Evolutionary conservation across 2,329 filamentous ascomycete genomes (phyloP), one percentile per base, ranked within the genome.

Genomic region (Fusarium marasasianum): DNA sequence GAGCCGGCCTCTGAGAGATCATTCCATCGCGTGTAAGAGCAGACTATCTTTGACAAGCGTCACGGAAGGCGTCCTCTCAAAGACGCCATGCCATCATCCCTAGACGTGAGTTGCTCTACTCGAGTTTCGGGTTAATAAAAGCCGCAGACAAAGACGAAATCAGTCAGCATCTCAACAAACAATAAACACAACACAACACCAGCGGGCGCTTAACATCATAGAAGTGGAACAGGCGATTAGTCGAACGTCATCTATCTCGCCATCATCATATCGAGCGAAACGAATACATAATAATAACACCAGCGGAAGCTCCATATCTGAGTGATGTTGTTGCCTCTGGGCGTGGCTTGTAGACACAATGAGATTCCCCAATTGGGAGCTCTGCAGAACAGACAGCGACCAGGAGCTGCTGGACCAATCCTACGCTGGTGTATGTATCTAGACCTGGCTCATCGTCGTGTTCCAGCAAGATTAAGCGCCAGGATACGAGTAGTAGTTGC

Each of bases 391-490:
- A 53, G 61, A 63, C 55, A 63, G 43, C 63, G 66, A 76, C 71
- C 74, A 78, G 68, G 66, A 55, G 41, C 63, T 67, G 66, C 57
- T 68, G 73, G 69, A 43, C 76, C 75, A 77, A 78, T 78, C 73
- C 71, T 76, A 75, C 73, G 59, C 59, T 78, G 63, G 68, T 58
- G 55, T 65, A 71, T 75, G 55, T 65, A 71, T 75, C 55, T 63
- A 66, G 74, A 63, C 73, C 67, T 62, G 61, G 75, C 50, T 61
- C 69, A 69, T 65, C 61, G 47, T 63, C 65, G 50, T 71, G 68
- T 74, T 74, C 55, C 67, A 74, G 66, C 57, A 66, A 70, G 44
- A 77, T 73, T 76, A 78, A 78, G 76, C 76, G 76, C 76, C 59
- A 66, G 71, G 65, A 74, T 71, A 71, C 53, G 61, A 62, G 35